A percentile compares a stretch with the other conserved stretches of the same genome.
Conservation (phyloP, 2,329 filamentous ascomycete species). For the Aspergillus quadricinctus region DNA sequence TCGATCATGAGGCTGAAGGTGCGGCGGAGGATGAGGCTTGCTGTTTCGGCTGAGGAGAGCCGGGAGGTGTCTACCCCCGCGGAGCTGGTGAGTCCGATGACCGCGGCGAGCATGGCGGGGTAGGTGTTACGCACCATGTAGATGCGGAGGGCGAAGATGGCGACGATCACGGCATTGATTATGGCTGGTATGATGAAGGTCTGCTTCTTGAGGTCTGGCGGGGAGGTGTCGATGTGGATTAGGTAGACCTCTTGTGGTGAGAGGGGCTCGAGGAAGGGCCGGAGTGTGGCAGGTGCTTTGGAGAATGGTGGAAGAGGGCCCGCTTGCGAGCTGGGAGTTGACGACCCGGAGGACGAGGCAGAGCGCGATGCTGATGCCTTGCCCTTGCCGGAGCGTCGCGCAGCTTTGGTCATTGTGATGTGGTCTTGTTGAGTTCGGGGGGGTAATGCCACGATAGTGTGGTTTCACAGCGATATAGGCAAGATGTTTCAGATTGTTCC, state of each 20-base stretch:
- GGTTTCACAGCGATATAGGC: not conserved
- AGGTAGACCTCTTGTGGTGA: constrained; percentile 72
- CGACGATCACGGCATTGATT: constrained; percentile 66
- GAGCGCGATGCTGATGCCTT: constrained; percentile 23
- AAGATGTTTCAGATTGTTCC: not conserved
- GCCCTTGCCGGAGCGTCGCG: constrained; percentile 26
- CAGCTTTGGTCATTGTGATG: constrained; percentile 30
- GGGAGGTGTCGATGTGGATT: constrained; percentile 72
- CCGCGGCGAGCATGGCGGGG: constrained; percentile 58
- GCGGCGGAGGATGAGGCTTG: constrained; percentile 56
- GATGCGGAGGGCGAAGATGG: constrained; percentile 64
- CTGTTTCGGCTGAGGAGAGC: constrained; percentile 55
- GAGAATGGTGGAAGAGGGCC: constrained; percentile 64
- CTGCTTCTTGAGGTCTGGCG: constrained; percentile 68
- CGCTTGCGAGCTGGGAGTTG: constrained; percentile 29
- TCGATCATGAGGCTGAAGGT: constrained; percentile 68
- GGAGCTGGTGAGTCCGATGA: constrained; percentile 63
- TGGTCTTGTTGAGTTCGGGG: not conserved
- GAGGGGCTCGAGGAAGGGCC: constrained; percentile 63
- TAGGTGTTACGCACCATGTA: constrained; percentile 70
- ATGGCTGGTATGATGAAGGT: constrained; percentile 75
- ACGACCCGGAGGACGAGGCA: constrained; percentile 23
- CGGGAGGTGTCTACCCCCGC: constrained; percentile 59
- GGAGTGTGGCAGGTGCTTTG: constrained; percentile 58
- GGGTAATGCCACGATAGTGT: not conserved